Evolutionary conservation across 2,329 filamentous ascomycete species (phyloP).

Genomic region (Botrytis pseudocinerea): DNA sequence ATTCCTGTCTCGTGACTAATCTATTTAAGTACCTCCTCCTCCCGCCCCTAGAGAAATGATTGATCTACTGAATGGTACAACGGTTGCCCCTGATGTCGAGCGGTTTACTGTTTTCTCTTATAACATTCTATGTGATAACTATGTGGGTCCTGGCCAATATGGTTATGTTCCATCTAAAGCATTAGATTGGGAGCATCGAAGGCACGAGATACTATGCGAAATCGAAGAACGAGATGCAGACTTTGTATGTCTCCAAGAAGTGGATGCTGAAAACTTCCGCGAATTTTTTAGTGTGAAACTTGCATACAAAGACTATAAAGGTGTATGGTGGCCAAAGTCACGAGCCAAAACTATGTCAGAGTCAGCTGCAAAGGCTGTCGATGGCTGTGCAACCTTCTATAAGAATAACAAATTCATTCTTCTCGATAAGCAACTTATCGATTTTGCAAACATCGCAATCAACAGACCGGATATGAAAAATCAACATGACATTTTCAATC

Average conservation of each 20-base stretch:
- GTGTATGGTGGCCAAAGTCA: conserved; percentile 88
- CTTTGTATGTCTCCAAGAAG: conserved; percentile 90
- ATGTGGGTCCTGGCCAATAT: conserved; percentile 80
- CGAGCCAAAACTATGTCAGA: conserved; percentile 90
- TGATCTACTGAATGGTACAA: conserved; percentile 69
- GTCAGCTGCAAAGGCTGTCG: conserved; percentile 83
- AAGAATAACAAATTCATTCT: conserved; percentile 93
- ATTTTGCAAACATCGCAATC: conserved; percentile 89
- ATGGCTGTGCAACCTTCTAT: conserved; percentile 96
- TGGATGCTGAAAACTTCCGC: conserved; percentile 88
- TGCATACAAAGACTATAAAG: conserved; percentile 86
- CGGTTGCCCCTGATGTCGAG: conserved; percentile 54
- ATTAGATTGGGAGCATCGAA: conserved; percentile 83
- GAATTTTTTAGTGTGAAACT: conserved; percentile 87
- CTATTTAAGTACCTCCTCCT: conserved; percentile 66
- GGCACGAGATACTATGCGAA: conserved; percentile 79
- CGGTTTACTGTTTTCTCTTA: conserved; percentile 85
- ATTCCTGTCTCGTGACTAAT: conserved; percentile 22
- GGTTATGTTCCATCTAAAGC: conserved; percentile 85
- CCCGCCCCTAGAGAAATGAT: conserved; percentile 77
- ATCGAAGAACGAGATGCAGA: conserved; percentile 78
- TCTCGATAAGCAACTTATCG: conserved; percentile 90
- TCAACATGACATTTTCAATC: conserved; percentile 96
- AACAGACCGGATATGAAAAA: conserved; percentile 96
- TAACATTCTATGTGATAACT: conserved; percentile 95